phyloP scores from a whole-genome alignment of 2,329 filamentous ascomycete genomes.

The Teratosphaeriaceae sp. region DNA sequence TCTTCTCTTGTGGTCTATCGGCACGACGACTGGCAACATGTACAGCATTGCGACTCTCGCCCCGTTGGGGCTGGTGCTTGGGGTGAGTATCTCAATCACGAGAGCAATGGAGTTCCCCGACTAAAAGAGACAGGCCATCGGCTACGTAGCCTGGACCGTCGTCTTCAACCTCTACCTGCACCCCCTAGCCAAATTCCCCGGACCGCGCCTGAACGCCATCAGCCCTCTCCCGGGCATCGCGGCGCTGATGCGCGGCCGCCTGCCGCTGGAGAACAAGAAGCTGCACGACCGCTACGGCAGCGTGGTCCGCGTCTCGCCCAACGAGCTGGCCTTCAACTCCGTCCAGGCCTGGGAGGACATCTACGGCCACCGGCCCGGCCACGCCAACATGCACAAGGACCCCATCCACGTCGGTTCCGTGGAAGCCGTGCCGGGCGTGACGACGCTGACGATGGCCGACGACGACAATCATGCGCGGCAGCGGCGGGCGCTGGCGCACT shows the following conservation, averaged over 20 bases:
- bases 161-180: constrained; percentile 39
- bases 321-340: constrained; percentile 41
- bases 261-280: constrained; percentile 8
- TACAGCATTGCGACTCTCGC: constrained; percentile 10
- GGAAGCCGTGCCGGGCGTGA: constrained; percentile 30
- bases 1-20: not conserved
- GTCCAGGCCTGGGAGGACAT: constrained; percentile 39
- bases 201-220: constrained; percentile 30
- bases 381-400: constrained; percentile 21
- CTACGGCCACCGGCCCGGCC: constrained; percentile 27
- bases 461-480: constrained; percentile 33
- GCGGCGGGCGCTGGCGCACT: constrained; percentile 34
- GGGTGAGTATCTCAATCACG: constrained; percentile 4
- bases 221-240: constrained; percentile 24
- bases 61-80: constrained; percentile 6
- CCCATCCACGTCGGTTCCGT: constrained; percentile 31
- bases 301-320: constrained; percentile 42
- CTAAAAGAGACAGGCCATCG: constrained; percentile 3
- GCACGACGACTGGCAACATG: not conserved
- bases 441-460: constrained; percentile 29
- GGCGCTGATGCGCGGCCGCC: constrained; percentile 9
- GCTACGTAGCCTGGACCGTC: constrained; percentile 4
- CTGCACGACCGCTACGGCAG: constrained; percentile 39
- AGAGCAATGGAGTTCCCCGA: not conserved
- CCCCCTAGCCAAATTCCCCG: constrained; percentile 36